Evolutionary conservation across 2,329 filamentous ascomycete genomes (phyloP), one percentile per base, ranked within the genome.

Genomic region (Sarocladium strictum): DNA sequence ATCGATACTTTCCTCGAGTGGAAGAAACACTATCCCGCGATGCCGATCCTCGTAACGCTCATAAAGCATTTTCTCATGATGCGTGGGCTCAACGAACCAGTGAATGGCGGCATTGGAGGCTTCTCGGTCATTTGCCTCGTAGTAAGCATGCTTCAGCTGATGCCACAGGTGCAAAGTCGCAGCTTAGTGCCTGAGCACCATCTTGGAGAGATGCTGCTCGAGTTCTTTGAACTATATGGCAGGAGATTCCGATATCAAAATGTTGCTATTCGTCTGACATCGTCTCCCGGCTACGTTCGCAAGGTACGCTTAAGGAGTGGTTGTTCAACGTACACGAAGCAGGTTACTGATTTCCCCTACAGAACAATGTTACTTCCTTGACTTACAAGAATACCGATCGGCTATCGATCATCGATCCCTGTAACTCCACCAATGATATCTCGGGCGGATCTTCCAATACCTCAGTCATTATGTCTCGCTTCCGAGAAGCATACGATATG

Each of bases 71-170:
- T 95, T 57, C 75, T 99, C 24, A 78, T 88, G 35, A 95, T 99
- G 83, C 84, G 91, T 58, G 89, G 86, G 1, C 76, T 97, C 53
- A 97, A 97, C 62, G 94, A 99, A 69, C 92, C 96, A 3, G 87
- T 89, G 38, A 89, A 85, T 57, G 94, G 94, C 55, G 94, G 94
- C 2, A 84, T 99, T 53, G 94, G 94, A 54, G 94, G 94, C 2
- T 97, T 97, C 66, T 90, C 91, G 1, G 87, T 96, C 59, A 97
- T 93, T 55, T 99, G 94, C 73, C 77, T 99, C 58, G 89, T 97
- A 5, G 89, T 94, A 56, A 94, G 89, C 74, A 84, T 96, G 69
- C 73, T 97, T 47, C 89, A 96, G 66, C 77, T 89, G 59, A 83
- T 91, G 75, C 89, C 90, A 10, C 79, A 85, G 58, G 76, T 86